Evolutionary conservation across 1,139 yeast genomes (phyloP).

Genomic region (Geotrichum histeridarum): DNA sequence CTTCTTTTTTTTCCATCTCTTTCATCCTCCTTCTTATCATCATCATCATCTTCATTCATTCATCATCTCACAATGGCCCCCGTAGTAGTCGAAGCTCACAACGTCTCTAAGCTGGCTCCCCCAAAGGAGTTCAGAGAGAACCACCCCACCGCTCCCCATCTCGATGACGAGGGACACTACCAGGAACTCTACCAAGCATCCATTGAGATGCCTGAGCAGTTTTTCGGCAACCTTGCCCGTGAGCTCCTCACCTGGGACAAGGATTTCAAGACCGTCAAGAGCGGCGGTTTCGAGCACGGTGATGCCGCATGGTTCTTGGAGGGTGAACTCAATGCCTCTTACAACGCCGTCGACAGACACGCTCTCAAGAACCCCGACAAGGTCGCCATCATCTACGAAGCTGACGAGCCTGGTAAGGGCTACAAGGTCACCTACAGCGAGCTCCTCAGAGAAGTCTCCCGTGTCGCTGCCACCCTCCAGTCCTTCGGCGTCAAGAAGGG

Average conservation of each 20-base stretch:
- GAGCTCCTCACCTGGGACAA: conserved; percentile 58
- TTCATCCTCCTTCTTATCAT: background rate
- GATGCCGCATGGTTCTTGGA: conserved; percentile 74
- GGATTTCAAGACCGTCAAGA: conserved; percentile 55
- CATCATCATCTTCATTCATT: background rate
- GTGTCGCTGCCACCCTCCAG: conserved; percentile 41
- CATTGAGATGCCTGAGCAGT: conserved; percentile 57
- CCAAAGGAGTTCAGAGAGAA: conserved; percentile 48
- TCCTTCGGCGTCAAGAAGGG: conserved; percentile 67
- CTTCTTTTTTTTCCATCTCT: too few relatives aligned
- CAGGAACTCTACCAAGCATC: conserved; percentile 58
- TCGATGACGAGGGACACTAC: conserved; percentile 53
- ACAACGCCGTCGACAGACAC: conserved; percentile 77
- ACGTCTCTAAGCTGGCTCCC: conserved; percentile 41
- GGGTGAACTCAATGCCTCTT: conserved; percentile 72
- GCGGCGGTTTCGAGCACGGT: conserved; percentile 55
- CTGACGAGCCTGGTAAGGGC: conserved; percentile 68
- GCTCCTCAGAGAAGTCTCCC: conserved; percentile 61
- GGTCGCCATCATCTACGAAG: conserved; percentile 74
- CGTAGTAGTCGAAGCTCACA: conserved; percentile 30
- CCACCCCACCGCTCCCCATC: conserved; percentile 47
- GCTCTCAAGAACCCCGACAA: conserved; percentile 66
- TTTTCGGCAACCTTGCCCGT: conserved; percentile 60
- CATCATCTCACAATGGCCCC: conserved; percentile 16
- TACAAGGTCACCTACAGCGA: conserved; percentile 64